Base-by-base conservation (phyloP, 1,284 basidiomycete species). In the Trichosporon sp. region DNA sequence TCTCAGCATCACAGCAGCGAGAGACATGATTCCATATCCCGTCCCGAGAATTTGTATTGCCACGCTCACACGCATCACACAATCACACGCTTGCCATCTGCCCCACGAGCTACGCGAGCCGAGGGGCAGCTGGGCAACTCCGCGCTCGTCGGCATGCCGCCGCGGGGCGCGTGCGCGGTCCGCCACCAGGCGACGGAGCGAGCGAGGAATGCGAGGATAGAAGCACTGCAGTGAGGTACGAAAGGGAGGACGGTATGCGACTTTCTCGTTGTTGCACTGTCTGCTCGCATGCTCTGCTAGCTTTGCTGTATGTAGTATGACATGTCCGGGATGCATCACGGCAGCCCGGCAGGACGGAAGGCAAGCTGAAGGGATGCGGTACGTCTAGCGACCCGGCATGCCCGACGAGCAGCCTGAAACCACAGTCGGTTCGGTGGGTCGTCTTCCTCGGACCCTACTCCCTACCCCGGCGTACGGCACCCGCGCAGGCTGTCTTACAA, bases 31-130 rank as follows among this genome's bases (percentile, higher is more conserved):
- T 54, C 51, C 51, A 54, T 54, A 54, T 54, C 51, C 21, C 51
- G 8, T 16, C 51, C 21, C n/a, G 51, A 54, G 51, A 11, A 54
- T 54, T 54, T 54, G 51, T 54, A 54, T 54, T 46, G 43, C 43
- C 43, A n/a, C 43, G 43, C 43, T 46, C 16, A 46, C 38, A 12
- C 12, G 38, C 43, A 26, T 21, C 16, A 16, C 51, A 26, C 26
- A 26, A 19, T 8, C 21, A 6, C 19, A 54, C 21, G 26, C 26
- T 26, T 26, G 26, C 26, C 26, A 26, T 26, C 26, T 26, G 26
- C 26, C 2, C 26, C 26, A 26, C 26, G 26, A 26, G 26, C 26
- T 26, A 26, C 26, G 26, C 26, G 26, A 26, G 26, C 26, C 26
- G 26, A 26, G 26, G 26, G 26, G 26, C 26, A 26, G 26, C 26